These are phyloP conservation scores for Podochytrium sp. DNA, from an alignment of 192 early-diverging fungal species.

Conservation along the genomic window DNA sequence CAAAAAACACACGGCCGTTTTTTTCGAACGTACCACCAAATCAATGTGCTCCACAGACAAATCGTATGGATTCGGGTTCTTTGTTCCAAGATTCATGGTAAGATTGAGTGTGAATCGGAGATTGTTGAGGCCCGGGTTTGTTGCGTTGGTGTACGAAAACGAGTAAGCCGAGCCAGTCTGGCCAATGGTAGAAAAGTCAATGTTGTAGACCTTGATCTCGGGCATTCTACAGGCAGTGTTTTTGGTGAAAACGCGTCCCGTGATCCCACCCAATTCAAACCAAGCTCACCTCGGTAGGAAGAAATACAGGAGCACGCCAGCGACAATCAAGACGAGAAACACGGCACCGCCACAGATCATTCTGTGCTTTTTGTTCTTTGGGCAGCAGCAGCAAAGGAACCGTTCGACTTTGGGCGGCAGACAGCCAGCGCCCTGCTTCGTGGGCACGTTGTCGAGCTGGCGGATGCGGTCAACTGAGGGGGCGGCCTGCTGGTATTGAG, in stretches of 20 bases:
- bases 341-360: neutral
- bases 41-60: constrained; percentile 18
- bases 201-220: constrained; percentile 1
- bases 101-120: constrained; percentile 6
- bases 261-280: neutral
- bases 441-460: too few relatives aligned
- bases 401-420: neutral
- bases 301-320: neutral
- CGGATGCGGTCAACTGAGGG: too few relatives aligned
- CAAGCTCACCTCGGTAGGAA: neutral
- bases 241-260: neutral
- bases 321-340: neutral
- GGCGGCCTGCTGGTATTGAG: too few relatives aligned
- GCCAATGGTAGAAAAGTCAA: neutral
- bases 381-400: constrained; percentile 15
- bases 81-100: constrained; percentile 17
- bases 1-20: neutral
- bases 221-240: neutral
- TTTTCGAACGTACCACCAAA: neutral
- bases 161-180: neutral
- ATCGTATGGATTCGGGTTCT: constrained; percentile 24
- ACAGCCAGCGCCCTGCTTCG: too few relatives aligned
- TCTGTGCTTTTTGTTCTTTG: neutral
- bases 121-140: constrained; percentile 2
- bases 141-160: neutral